A percentile compares a stretch with the other conserved stretches of the same genome.
Evolutionary conservation across 2,329 filamentous ascomycete genomes (phyloP).

Genomic region (Lecanosticta acicola): DNA sequence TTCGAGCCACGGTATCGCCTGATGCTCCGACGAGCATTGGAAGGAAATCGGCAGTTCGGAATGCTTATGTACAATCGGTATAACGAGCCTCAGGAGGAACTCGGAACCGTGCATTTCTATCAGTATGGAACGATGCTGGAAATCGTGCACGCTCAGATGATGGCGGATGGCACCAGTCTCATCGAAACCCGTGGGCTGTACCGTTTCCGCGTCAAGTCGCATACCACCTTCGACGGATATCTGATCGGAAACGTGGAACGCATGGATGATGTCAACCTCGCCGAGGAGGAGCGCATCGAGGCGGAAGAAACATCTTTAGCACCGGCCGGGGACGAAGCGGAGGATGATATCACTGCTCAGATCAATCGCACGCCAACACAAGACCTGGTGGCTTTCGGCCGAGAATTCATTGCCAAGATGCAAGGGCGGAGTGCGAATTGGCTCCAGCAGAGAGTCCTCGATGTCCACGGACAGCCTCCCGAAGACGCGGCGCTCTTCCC

Average conservation of each 20-base stretch:
- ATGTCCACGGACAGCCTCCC: constrained; percentile 72
- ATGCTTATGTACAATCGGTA: constrained; percentile 69
- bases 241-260: constrained; percentile 68
- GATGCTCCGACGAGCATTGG: constrained; percentile 77
- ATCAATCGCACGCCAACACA: constrained; percentile 62
- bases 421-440: constrained; percentile 63
- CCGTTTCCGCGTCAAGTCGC: constrained; percentile 65
- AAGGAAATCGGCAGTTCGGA: constrained; percentile 70
- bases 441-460: constrained; percentile 66
- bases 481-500: constrained; percentile 71
- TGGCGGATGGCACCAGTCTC: constrained; percentile 74
- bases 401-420: constrained; percentile 65
- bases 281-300: constrained; percentile 74
- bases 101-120: constrained; percentile 55
- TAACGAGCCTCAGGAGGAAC: constrained; percentile 48
- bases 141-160: constrained; percentile 66
- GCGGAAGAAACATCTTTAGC: constrained; percentile 54
- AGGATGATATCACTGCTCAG: constrained; percentile 30
- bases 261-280: constrained; percentile 73
- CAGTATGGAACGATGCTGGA: constrained; percentile 73
- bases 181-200: constrained; percentile 72
- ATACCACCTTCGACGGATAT: constrained; percentile 68
- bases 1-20: constrained; percentile 86
- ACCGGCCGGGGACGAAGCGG: constrained; percentile 12
- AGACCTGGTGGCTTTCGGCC: constrained; percentile 59